A percentile compares a stretch with the other conserved stretches of the same genome.
Evolutionary conservation across 306 rosid genomes (phyloP).

Genomic region (Rosa chinensis): DNA sequence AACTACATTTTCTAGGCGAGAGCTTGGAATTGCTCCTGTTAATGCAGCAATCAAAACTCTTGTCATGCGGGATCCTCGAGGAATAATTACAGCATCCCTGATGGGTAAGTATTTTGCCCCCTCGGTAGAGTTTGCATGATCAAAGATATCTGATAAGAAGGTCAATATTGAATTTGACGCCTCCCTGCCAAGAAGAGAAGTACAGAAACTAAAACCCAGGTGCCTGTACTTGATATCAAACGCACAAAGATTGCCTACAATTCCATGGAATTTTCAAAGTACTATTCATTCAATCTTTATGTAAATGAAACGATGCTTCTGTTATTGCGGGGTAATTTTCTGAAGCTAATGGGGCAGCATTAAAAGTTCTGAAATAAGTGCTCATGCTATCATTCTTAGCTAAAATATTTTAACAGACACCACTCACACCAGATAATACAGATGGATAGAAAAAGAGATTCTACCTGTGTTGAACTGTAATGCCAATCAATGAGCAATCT

Average conservation of each 20-base stretch:
- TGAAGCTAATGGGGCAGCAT: neutral
- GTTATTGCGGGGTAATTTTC: neutral
- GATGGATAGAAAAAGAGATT: neutral
- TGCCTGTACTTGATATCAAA: neutral
- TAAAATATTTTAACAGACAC: neutral
- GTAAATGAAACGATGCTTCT: neutral
- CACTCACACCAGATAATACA: neutral
- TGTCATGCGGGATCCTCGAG: constrained; percentile 71
- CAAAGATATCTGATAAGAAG: constrained; percentile 86
- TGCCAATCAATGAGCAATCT: constrained; percentile 94
- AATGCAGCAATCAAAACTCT: constrained; percentile 89
- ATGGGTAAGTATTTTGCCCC: constrained; percentile 68
- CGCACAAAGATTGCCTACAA: neutral
- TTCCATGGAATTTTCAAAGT: neutral
- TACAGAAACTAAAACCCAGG: constrained; percentile 23
- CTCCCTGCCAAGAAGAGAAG: constrained; percentile 61
- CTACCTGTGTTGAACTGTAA: constrained; percentile 96
- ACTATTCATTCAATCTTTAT: neutral
- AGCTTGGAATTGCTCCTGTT: constrained; percentile 92
- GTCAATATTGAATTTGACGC: constrained; percentile 96
- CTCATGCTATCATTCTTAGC: neutral
- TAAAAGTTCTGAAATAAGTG: neutral
- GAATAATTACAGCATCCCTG: constrained; percentile 69
- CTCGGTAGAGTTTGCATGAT: constrained; percentile 58
- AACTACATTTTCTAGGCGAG: constrained; percentile 83